Evolutionary conservation across 23 red algal genomes (phyloP).

Genomic region (Gracilaria gracilis): DNA sequence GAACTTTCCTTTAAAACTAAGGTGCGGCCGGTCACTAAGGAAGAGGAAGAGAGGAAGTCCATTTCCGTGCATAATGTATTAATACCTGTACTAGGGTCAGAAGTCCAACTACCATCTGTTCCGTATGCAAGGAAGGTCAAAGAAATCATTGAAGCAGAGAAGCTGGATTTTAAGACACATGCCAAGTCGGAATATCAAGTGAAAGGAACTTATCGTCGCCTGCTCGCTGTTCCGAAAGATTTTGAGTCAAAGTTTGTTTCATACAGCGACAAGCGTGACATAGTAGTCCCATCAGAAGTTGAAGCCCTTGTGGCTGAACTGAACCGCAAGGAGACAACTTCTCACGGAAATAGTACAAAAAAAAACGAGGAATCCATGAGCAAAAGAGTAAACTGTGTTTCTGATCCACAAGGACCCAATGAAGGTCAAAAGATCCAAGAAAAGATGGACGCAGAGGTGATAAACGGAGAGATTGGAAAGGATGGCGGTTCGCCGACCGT

Average conservation of each 20-base stretch:
- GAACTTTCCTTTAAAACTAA: conserved; percentile 57
- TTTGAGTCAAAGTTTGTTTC: conserved; percentile 71
- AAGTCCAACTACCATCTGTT: conserved; percentile 38
- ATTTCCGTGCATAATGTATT: conserved; percentile 72
- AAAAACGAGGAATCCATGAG: background rate
- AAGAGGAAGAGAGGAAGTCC: conserved; percentile 60
- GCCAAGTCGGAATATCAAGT: conserved; percentile 47
- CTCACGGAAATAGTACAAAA: background rate
- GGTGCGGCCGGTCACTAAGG: conserved; percentile 63
- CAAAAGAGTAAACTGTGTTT: background rate
- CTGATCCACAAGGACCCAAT: too few species aligned
- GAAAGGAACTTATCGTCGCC: conserved; percentile 79
- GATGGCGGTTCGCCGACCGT: background rate
- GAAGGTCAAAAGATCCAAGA: too few species aligned
- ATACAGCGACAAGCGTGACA: conserved; percentile 40
- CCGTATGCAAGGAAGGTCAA: conserved; percentile 14
- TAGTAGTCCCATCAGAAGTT: conserved; percentile 27
- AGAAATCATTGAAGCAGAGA: conserved; percentile 60
- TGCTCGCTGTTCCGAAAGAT: conserved; percentile 65
- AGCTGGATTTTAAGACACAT: conserved; percentile 61
- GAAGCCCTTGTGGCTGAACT: conserved; percentile 9
- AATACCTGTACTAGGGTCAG: conserved; percentile 79
- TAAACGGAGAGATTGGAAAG: background rate
- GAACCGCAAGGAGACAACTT: background rate
- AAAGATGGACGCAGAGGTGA: background rate